phyloP scores from a whole-genome alignment of 495 filamentous ascomycete species.

The Glutinoglossum americanum region DNA sequence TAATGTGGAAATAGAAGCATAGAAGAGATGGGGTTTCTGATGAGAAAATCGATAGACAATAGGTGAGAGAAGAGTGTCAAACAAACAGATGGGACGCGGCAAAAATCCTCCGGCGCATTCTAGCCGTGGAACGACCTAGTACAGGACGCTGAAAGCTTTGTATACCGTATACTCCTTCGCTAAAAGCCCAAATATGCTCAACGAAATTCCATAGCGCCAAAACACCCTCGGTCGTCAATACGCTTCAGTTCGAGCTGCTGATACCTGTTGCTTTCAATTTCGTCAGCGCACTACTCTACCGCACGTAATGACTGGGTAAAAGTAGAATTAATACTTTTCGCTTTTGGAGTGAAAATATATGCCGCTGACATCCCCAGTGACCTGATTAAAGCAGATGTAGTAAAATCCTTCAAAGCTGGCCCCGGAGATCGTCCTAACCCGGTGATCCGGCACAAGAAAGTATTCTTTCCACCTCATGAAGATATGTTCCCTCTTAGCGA shows the following conservation, averaged over 20 bases:
- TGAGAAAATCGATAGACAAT: background rate
- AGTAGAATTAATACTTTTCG: conserved; percentile 43
- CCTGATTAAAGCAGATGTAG: conserved; percentile 97
- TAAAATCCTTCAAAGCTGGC: conserved; percentile 98
- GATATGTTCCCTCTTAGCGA: conserved; percentile 62
- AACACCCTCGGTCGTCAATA: conserved; percentile 65
- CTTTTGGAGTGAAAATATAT: conserved; percentile 98
- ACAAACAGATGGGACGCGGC: background rate
- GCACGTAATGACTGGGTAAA: background rate
- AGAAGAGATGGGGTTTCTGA: background rate
- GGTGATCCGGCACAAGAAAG: conserved; percentile 90
- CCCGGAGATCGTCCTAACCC: conserved; percentile 69
- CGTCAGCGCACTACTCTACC: background rate
- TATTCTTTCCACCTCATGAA: conserved; percentile 99
- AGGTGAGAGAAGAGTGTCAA: background rate
- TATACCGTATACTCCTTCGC: conserved; percentile 3
- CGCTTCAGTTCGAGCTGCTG: conserved; percentile 85
- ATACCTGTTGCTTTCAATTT: conserved; percentile 30
- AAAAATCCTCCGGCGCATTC: background rate
- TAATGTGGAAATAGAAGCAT: background rate
- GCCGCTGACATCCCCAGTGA: conserved; percentile 60
- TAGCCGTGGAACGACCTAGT: background rate
- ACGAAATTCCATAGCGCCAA: conserved; percentile 81
- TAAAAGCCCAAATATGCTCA: conserved; percentile 22
- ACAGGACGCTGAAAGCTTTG: conserved; percentile 1